These are phyloP conservation scores for Xylaria digitata DNA, from an alignment of 2,329 filamentous ascomycete genomes.

Conservation along the genomic window DNA sequence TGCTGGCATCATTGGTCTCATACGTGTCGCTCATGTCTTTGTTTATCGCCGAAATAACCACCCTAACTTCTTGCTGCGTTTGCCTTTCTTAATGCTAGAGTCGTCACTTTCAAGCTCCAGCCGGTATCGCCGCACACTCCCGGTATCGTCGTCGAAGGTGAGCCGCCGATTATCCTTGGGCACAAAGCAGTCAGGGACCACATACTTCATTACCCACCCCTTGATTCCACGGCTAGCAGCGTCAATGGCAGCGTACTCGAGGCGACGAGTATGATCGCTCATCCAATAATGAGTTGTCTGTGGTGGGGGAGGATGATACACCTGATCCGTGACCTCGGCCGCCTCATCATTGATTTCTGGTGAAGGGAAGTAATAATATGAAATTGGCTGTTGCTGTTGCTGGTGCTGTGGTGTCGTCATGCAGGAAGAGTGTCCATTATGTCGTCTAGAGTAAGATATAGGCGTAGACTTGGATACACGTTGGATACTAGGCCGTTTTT, in stretches of 20 bases:
- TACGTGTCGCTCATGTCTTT: conserved; percentile 31
- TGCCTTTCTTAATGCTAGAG: conserved; percentile 39
- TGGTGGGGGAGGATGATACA: conserved; percentile 58
- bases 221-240: conserved; percentile 69
- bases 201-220: conserved; percentile 67
- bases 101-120: conserved; percentile 66
- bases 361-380: conserved; percentile 64
- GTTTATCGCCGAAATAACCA: conserved; percentile 47
- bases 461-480: conserved; percentile 55
- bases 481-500: conserved; percentile 56
- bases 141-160: conserved; percentile 70
- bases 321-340: conserved; percentile 24
- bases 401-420: conserved; percentile 47
- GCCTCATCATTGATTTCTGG: conserved; percentile 47
- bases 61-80: conserved; percentile 44
- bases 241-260: conserved; percentile 75
- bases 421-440: conserved; percentile 44
- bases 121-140: conserved; percentile 72
- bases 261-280: conserved; percentile 69
- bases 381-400: conserved; percentile 48
- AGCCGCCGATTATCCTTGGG: conserved; percentile 61
- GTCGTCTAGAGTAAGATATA: conserved; percentile 39
- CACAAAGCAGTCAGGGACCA: conserved; percentile 71
- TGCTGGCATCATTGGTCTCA: conserved; percentile 33
- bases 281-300: conserved; percentile 76